Evolutionary conservation across 73 alveolate genomes (phyloP).

Genomic region (Blepharisma japonicum): DNA sequence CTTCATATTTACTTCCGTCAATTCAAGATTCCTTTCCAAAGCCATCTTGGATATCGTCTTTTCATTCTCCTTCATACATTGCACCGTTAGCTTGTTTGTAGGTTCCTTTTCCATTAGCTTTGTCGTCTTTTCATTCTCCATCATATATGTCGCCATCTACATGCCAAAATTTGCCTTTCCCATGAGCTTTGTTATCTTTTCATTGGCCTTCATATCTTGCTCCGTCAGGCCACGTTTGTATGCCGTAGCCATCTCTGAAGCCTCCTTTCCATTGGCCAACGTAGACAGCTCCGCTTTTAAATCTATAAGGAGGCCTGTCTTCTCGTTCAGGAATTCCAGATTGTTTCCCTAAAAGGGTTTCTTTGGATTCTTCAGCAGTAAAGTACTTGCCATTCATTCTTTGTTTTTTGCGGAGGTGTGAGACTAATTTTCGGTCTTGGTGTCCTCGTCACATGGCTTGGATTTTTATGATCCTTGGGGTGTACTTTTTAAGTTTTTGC

Average conservation of each 20-base stretch:
- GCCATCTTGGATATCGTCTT: conserved; percentile 59
- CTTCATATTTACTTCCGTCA: conserved; percentile 69
- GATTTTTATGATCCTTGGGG: no score
- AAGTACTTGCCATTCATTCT: no score
- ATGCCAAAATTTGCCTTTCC: conserved; percentile 56
- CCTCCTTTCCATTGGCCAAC: conserved; percentile 85
- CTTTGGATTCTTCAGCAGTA: no score
- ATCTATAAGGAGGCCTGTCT: conserved; percentile 10
- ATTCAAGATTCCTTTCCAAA: conserved; percentile 62
- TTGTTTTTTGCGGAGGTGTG: no score
- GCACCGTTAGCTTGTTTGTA: conserved; percentile 53
- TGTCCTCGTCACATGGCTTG: no score
- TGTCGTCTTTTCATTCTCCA: conserved; percentile 52
- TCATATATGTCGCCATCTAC: conserved; percentile 55
- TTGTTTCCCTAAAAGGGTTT: no score
- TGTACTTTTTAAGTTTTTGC: no score
- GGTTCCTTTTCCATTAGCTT: conserved; percentile 53
- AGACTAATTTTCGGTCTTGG: no score
- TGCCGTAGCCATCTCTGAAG: conserved; percentile 77
- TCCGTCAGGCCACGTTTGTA: conserved; percentile 76
- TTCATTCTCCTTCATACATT: conserved; percentile 59
- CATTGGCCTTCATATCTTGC: conserved; percentile 49
- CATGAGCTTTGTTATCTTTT: conserved; percentile 50
- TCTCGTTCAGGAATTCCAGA: no score
- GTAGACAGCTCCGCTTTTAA: conserved; percentile 73